Conservation (phyloP, 1,284 basidiomycete species). For the Fistulina hepatica region DNA sequence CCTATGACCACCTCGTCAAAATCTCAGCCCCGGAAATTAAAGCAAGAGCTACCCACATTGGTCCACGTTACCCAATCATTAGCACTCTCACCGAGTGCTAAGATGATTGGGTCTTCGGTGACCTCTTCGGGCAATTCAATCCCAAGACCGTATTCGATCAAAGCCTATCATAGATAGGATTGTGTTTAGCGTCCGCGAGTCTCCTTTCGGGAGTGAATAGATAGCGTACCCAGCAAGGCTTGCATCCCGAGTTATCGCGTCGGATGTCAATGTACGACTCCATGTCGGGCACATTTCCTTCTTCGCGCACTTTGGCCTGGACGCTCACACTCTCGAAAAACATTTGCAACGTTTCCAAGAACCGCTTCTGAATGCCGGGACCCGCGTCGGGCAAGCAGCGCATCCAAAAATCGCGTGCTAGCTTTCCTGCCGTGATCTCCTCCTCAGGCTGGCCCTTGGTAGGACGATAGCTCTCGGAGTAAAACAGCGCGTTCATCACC, state of each 20-base stretch:
- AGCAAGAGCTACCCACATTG: slow-evolving; percentile 34
- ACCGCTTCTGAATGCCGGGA: slow-evolving; percentile 40
- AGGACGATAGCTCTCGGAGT: slow-evolving; percentile 33
- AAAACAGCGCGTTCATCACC: slow-evolving; percentile 45
- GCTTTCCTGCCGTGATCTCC: slow-evolving; percentile 36
- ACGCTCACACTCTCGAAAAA: slow-evolving; percentile 46
- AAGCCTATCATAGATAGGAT: slow-evolving; percentile 2
- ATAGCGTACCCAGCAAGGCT: slow-evolving; percentile 50
- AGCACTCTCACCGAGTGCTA: slow-evolving; percentile 38
- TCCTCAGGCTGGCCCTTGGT: slow-evolving; percentile 28
- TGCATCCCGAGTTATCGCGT: slow-evolving; percentile 48
- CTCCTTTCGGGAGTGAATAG: no score
- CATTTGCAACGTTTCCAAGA: slow-evolving; percentile 42
- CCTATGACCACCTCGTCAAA: slow-evolving; percentile 24
- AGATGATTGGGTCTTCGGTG: slow-evolving; percentile 39
- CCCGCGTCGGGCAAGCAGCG: slow-evolving; percentile 38
- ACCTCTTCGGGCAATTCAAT: slow-evolving; percentile 49
- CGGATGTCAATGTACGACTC: slow-evolving; percentile 49
- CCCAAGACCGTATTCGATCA: slow-evolving; percentile 33
- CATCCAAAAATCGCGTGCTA: slow-evolving; percentile 48
- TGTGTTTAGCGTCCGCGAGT: slow-evolving; percentile 32
- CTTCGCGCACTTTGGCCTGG: slow-evolving; percentile 41
- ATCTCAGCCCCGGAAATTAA: neutral
- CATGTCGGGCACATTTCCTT: slow-evolving; percentile 36
- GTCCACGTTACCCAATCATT: slow-evolving; percentile 54